Conservation (phyloP, 352 stramenopile genomes). For the Globisporangium cystogenes region DNA sequence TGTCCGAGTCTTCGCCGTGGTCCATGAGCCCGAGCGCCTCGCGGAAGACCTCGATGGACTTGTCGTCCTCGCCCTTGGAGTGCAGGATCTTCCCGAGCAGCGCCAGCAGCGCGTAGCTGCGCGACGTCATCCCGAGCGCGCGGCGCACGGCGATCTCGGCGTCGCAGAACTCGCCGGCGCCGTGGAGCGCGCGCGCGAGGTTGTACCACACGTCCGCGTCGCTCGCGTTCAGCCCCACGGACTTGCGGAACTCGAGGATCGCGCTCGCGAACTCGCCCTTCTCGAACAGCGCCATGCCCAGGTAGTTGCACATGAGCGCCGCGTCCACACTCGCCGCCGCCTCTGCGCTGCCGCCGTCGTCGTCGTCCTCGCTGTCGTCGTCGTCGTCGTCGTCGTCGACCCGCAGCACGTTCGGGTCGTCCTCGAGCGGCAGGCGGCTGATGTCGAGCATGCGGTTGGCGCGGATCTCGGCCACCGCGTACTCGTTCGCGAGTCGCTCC, state of each 20-base stretch:
- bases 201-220: constrained; percentile 77
- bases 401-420: constrained; percentile 9
- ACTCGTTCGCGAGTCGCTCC: constrained; percentile 27
- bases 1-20: constrained; percentile 46
- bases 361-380: constrained; percentile 18
- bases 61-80: constrained; percentile 69
- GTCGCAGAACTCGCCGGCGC: constrained; percentile 46
- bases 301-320: constrained; percentile 64
- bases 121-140: constrained; percentile 37
- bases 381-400: constrained; percentile 25
- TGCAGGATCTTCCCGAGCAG: constrained; percentile 83
- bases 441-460: constrained; percentile 65
- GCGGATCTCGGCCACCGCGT: constrained; percentile 32
- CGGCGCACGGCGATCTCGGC: constrained; percentile 61
- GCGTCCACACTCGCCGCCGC: constrained; percentile 52
- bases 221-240: constrained; percentile 50
- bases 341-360: constrained; percentile 11
- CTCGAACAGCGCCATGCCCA: constrained; percentile 65
- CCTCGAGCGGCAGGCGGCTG: constrained; percentile 33
- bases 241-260: constrained; percentile 67
- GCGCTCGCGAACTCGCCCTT: constrained; percentile 54
- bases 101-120: constrained; percentile 66
- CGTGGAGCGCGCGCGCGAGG: constrained; percentile 56
- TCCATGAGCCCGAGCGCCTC: constrained; percentile 70
- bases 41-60: constrained; percentile 70